A percentile compares a stretch with the other conserved stretches of the same genome.
These are phyloP conservation scores for Xylariales sp. DNA, from an alignment of 2,329 filamentous ascomycete genomes.

Conservation along the genomic window DNA sequence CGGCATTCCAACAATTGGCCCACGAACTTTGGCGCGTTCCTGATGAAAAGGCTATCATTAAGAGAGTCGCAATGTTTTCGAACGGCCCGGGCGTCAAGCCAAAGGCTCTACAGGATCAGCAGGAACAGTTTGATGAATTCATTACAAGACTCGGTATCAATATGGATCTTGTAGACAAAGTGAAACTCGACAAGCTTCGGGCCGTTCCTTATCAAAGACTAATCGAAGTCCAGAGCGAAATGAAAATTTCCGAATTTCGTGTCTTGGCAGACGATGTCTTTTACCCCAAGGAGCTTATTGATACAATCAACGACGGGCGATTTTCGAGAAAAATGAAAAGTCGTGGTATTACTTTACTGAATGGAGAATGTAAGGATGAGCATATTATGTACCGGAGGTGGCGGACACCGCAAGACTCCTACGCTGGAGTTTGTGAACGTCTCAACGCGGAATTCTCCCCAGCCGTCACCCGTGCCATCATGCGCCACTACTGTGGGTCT, in stretches of 20 bases:
- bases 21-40: slow-evolving; percentile 46
- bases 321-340: slow-evolving; percentile 10
- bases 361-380: slow-evolving; percentile 9
- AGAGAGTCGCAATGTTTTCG: slow-evolving; percentile 40
- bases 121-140: slow-evolving; percentile 11
- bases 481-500: slow-evolving; percentile 5
- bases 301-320: slow-evolving; percentile 7
- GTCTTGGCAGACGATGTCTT: slow-evolving; percentile 8
- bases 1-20: slow-evolving; percentile 51
- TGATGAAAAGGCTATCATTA: slow-evolving; percentile 39
- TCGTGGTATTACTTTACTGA: slow-evolving; percentile 9
- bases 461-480: not conserved
- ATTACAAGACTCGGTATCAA: slow-evolving; percentile 7
- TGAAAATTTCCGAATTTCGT: slow-evolving; percentile 10
- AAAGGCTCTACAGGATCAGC: slow-evolving; percentile 12
- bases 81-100: slow-evolving; percentile 11
- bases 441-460: slow-evolving; percentile 8
- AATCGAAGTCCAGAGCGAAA: slow-evolving; percentile 5
- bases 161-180: not conserved
- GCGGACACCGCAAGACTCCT: slow-evolving; percentile 8
- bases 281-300: slow-evolving; percentile 3
- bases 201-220: slow-evolving; percentile 1
- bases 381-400: slow-evolving; percentile 8
- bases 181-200: slow-evolving; percentile 5
- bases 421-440: slow-evolving; percentile 5